Percentiles rank a stretch among this genome's conserved stretches.
Evolutionary conservation across 148 eudicot genomes (phyloP).

Genomic region (Diospyros kaki): DNA sequence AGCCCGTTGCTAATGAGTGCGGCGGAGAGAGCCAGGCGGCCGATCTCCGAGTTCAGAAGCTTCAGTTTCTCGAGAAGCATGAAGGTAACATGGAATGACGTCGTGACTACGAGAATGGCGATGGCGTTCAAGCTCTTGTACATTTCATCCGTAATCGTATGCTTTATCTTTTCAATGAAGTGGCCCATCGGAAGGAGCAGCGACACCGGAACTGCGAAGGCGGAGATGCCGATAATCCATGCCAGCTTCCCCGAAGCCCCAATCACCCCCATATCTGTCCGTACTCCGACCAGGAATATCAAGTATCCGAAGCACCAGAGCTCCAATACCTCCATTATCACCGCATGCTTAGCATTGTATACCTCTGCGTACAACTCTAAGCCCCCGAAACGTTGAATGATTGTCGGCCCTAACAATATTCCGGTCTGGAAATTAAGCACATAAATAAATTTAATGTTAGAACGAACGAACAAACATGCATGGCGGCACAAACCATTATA

Average conservation of each 20-base stretch:
- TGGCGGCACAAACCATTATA: not conserved
- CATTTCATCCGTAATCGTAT: not conserved
- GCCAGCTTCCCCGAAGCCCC: constrained; percentile 10
- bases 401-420: constrained; percentile 14
- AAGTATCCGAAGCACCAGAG: constrained; percentile 5
- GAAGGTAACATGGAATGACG: constrained; percentile 12
- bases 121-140: not conserved
- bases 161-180: not conserved
- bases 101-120: not conserved
- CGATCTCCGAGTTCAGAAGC: constrained; percentile 22
- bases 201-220: constrained; percentile 8
- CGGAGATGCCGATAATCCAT: constrained; percentile 9
- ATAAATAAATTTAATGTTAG: no score
- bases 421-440: constrained; percentile 9
- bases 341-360: not conserved
- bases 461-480: no score
- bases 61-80: constrained; percentile 11
- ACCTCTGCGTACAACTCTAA: constrained; percentile 1
- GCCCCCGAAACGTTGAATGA: not conserved
- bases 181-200: not conserved
- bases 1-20: constrained; percentile 18
- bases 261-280: constrained; percentile 9
- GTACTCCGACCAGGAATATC: constrained; percentile 16
- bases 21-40: constrained; percentile 21
- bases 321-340: constrained; percentile 5